Evolutionary conservation across 192 early-diverging fungal genomes (phyloP), one percentile per base, ranked within the genome.

Genomic region (Allomyces javanicus): DNA sequence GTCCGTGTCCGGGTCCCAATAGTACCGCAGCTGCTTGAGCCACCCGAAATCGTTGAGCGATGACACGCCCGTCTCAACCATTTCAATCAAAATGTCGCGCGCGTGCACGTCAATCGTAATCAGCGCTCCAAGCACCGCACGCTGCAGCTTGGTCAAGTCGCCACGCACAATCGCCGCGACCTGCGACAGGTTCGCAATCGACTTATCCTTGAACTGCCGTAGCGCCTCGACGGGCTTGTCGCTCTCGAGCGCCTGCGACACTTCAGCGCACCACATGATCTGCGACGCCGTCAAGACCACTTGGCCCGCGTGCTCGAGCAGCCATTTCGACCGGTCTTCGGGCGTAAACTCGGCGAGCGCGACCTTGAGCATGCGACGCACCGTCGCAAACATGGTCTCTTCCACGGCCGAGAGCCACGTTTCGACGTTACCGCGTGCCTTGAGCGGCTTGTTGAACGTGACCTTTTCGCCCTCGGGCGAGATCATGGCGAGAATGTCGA

Each of bases 381-480:
- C 66, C 24, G 81, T 73, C 1, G 73, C 69, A 24, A 83, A 75
- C 82, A 83, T 83, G 19, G 66, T 78, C 69, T 83, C 82, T 69
- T 83, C 82, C 7, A 83, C 82, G 55, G 70, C 78, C n/a, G 79
- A 74, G 22, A 83, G 74, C 82, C 82, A 83, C 9, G 76, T 74
- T 61, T 83, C 82, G n/a, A 83, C 82, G 66, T 83, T 83, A 26
- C 82, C 82, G 64, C 82, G 68, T n/a, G 82, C 82, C 66, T 83
- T 83, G 62, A 83, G 75, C 26, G 75, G 77, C 67, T 83, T 83
- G n/a, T 71, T 61, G 62, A 83, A 83, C 24, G 71, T 64, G 2
- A 83, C 82, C 7, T 73, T 63, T 63, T 83, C 82, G 10, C 82
- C 82, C 67, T 83, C 82, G 0, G 82, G 82, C 62, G 72, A 74